A percentile compares a stretch with the other conserved stretches of the same genome.
phyloP scores from a whole-genome alignment of 257 asterid species.

The Schizonepeta tenuifolia region DNA sequence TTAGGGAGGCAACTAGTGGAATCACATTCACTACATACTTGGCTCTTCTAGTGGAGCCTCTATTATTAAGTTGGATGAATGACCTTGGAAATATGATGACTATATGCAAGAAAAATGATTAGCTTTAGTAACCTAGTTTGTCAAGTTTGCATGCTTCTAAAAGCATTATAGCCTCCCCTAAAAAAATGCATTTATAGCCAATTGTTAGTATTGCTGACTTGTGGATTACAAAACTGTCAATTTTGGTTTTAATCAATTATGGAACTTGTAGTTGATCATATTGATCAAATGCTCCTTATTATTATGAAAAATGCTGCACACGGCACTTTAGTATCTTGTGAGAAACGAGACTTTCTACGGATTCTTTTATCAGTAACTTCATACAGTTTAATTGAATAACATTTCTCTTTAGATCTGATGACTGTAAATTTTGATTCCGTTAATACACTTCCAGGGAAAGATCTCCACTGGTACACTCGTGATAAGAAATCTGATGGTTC shows the following conservation, averaged over 20 bases:
- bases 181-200: neutral
- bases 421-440: neutral
- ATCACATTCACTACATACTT: neutral
- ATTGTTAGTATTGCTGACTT: neutral
- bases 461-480: constrained; percentile 88
- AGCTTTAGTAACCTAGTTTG: neutral
- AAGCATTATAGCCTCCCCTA: neutral
- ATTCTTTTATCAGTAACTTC: neutral
- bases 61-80: neutral
- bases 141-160: neutral
- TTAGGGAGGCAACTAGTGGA: neutral
- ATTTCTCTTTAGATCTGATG: neutral
- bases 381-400: neutral
- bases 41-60: constrained; percentile 1
- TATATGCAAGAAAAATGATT: neutral
- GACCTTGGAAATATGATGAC: neutral
- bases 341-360: neutral
- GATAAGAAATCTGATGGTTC: constrained; percentile 59
- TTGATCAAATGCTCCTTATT: too few relatives aligned
- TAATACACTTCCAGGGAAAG: constrained; percentile 69
- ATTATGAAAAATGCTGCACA: neutral
- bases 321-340: constrained; percentile 1
- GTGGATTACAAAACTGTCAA: neutral
- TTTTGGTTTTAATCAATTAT: neutral
- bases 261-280: too few relatives aligned